A percentile compares a stretch with the other conserved stretches of the same genome.
Evolutionary conservation across 345 rosid species (phyloP).

Genomic region (Eucalyptus urophylla): DNA sequence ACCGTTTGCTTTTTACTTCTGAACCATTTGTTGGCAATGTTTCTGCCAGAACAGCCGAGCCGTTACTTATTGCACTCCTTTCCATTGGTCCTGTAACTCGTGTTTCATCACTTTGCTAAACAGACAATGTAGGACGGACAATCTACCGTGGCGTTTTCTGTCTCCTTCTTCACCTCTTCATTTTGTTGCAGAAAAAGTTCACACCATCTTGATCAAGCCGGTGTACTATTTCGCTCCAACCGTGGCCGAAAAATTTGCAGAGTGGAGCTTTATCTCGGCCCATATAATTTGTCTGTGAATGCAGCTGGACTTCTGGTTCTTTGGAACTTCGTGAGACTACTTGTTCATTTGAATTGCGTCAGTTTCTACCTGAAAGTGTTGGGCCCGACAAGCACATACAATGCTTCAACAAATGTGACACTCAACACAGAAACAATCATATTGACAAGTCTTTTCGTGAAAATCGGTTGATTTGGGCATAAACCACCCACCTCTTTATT

Average conservation of each 20-base stretch:
- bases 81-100: background rate
- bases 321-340: background rate
- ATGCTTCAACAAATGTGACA: background rate
- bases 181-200: background rate
- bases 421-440: background rate
- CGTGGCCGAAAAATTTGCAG: background rate
- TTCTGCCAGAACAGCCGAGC: background rate
- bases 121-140: background rate
- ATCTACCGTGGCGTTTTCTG: accelerated
- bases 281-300: background rate
- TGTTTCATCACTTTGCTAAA: background rate
- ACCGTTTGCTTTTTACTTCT: background rate
- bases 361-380: background rate
- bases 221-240: background rate
- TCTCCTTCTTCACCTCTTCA: background rate
- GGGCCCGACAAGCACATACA: background rate
- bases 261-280: background rate
- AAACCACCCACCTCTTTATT: background rate
- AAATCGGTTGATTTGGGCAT: background rate
- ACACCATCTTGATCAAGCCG: background rate
- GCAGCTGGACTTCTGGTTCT: background rate
- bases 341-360: background rate
- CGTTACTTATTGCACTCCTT: background rate
- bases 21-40: background rate
- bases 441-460: background rate